Conservation (phyloP, 108 stramenopile species). For the Discostella pseudostelligera region DNA sequence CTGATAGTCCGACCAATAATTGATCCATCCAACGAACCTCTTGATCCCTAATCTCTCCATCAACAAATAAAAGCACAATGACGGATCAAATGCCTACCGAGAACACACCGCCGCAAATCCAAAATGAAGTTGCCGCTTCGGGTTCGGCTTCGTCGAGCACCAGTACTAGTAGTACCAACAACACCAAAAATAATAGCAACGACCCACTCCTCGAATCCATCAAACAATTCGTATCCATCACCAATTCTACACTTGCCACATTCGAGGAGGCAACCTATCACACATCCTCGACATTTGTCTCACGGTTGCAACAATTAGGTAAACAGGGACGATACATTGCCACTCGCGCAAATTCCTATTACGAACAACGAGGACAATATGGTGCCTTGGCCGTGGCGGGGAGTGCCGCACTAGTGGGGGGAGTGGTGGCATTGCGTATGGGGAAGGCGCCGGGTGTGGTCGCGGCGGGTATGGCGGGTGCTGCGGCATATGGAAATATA, state of each 20-base stretch:
- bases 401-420: conserved; percentile 30
- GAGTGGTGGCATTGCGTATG: conserved; percentile 30
- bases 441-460: conserved; percentile 40
- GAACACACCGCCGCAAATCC: background rate
- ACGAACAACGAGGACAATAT: conserved; percentile 40
- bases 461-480: conserved; percentile 26
- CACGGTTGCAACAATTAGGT: conserved; percentile 20
- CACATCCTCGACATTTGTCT: conserved; percentile 25
- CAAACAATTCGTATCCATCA: conserved; percentile 13
- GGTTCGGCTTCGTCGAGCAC: too few relatives aligned
- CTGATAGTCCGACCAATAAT: too few relatives aligned
- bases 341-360: conserved; percentile 17
- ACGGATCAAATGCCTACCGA: conserved; percentile 1
- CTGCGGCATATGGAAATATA: conserved; percentile 44
- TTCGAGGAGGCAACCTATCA: conserved; percentile 29
- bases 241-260: conserved; percentile 37
- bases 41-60: conserved; percentile 4
- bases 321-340: conserved; percentile 22
- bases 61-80: background rate
- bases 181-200: background rate
- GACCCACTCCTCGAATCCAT: conserved; percentile 33
- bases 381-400: conserved; percentile 39
- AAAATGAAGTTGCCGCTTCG: conserved; percentile 8
- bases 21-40: too few relatives aligned
- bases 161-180: too few relatives aligned